A percentile compares a stretch with the other conserved stretches of the same genome.
phyloP scores from a whole-genome alignment of 805 yeast genomes.

The Wickerhamomyces tratensis region DNA sequence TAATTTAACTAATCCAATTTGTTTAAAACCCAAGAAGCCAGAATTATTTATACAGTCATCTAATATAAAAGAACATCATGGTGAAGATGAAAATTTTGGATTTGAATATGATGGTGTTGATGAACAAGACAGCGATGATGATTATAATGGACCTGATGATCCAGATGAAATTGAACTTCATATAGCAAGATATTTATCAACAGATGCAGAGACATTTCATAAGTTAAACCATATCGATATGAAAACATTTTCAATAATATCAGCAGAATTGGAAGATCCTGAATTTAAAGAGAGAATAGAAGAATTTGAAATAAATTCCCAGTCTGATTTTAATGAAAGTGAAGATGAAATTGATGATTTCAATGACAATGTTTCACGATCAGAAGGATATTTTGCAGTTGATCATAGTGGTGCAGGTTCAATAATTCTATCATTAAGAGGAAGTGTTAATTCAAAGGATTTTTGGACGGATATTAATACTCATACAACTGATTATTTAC shows the following conservation, averaged over 20 bases:
- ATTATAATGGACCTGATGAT: too few relatives aligned
- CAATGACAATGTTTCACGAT: neutral
- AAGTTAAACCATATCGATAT: too few relatives aligned
- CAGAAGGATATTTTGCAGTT: conserved; percentile 39
- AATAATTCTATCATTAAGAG: conserved; percentile 49
- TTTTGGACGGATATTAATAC: conserved; percentile 50
- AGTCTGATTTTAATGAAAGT: neutral
- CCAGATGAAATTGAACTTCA: too few relatives aligned
- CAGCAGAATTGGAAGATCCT: too few relatives aligned
- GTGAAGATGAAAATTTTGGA: neutral
- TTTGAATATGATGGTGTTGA: neutral
- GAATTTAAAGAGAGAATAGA: too few relatives aligned
- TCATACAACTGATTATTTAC: conserved; percentile 11
- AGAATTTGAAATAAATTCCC: too few relatives aligned
- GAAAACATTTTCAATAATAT: too few relatives aligned
- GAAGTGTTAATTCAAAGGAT: conserved; percentile 50
- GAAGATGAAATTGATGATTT: neutral
- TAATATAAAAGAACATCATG: conserved; percentile 1
- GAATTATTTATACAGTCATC: conserved; percentile 3
- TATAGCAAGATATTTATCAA: too few relatives aligned
- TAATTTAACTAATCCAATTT: conserved; percentile 8
- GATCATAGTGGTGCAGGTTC: conserved; percentile 33
- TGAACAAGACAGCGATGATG: conserved; percentile 4
- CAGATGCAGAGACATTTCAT: too few relatives aligned
- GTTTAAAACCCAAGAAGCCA: conserved; percentile 5